phyloP scores from a whole-genome alignment of 1,284 basidiomycete genomes.

The Chiua sp. region DNA sequence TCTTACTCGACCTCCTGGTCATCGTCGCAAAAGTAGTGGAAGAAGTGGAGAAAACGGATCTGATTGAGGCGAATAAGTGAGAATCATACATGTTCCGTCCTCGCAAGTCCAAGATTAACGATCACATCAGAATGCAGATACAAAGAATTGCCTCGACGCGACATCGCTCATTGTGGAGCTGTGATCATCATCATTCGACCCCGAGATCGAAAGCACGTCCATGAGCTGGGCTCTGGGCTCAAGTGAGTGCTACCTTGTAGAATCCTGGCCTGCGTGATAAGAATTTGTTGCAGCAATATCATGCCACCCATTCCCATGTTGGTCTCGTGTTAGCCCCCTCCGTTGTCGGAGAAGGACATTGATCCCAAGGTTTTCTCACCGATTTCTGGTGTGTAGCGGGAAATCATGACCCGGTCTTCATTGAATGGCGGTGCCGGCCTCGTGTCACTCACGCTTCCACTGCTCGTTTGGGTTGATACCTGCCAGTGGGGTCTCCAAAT shows the following conservation, averaged over 20 bases:
- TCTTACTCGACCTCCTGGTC: conserved; percentile 79
- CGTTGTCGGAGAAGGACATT: no score
- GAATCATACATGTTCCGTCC: conserved; percentile 24
- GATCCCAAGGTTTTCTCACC: conserved; percentile 66
- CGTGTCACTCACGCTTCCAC: conserved; percentile 79
- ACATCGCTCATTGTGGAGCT: conserved; percentile 70
- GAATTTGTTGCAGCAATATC: conserved; percentile 53
- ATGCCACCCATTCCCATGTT: conserved; percentile 67
- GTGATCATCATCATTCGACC: conserved; percentile 57
- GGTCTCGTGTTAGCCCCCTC: no score
- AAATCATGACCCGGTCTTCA: conserved; percentile 76
- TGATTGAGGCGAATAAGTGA: conserved; percentile 78
- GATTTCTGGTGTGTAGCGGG: conserved; percentile 75
- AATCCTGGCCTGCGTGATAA: background rate
- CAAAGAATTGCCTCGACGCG: conserved; percentile 65
- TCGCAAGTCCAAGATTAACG: conserved; percentile 14
- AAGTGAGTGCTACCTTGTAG: conserved; percentile 52
- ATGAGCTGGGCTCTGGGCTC: conserved; percentile 70
- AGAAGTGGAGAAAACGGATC: conserved; percentile 75
- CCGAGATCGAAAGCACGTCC: conserved; percentile 24
- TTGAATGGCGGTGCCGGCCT: conserved; percentile 75
- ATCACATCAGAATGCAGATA: conserved; percentile 58
- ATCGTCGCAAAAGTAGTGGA: conserved; percentile 89
- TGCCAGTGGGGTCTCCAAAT: conserved; percentile 59
- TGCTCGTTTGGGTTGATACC: conserved; percentile 77